phyloP scores from a whole-genome alignment of 352 stramenopile species.

The Globisporangium alternatum region DNA sequence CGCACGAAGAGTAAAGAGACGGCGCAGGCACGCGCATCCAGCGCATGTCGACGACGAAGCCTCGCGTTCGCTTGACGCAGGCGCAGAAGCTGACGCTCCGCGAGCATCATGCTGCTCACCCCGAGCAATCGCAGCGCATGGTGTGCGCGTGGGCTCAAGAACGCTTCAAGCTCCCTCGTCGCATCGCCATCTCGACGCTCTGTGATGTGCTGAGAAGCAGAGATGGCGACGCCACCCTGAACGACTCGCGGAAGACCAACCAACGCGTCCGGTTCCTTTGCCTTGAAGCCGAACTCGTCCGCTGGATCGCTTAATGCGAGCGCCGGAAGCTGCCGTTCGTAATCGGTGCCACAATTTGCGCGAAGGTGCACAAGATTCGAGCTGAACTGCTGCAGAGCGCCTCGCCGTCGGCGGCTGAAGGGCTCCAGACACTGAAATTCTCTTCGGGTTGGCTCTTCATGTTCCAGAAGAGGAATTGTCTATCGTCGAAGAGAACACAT shows the following conservation, averaged over 20 bases:
- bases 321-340: not conserved
- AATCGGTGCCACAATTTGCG: not conserved
- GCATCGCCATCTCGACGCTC: not conserved
- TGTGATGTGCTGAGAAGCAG: not conserved
- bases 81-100: not conserved
- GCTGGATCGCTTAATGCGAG: not conserved
- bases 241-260: not conserved
- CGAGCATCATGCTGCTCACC: not conserved
- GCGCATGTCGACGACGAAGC: too few relatives aligned
- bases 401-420: not conserved
- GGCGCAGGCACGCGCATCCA: too few relatives aligned
- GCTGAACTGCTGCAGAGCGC: not conserved
- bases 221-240: not conserved
- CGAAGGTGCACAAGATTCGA: not conserved
- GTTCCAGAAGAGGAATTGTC: not conserved
- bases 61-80: too few relatives aligned
- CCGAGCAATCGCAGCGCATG: not conserved
- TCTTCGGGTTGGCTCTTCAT: constrained; percentile 3
- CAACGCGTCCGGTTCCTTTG: not conserved
- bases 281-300: not conserved
- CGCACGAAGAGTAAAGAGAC: not conserved
- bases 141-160: constrained; percentile 1
- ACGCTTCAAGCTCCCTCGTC: constrained; percentile 2
- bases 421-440: not conserved
- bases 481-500: constrained; percentile 4